These are phyloP conservation scores for Collybia sp. DNA, from an alignment of 768 basidiomycete genomes.

Conservation along the genomic window DNA sequence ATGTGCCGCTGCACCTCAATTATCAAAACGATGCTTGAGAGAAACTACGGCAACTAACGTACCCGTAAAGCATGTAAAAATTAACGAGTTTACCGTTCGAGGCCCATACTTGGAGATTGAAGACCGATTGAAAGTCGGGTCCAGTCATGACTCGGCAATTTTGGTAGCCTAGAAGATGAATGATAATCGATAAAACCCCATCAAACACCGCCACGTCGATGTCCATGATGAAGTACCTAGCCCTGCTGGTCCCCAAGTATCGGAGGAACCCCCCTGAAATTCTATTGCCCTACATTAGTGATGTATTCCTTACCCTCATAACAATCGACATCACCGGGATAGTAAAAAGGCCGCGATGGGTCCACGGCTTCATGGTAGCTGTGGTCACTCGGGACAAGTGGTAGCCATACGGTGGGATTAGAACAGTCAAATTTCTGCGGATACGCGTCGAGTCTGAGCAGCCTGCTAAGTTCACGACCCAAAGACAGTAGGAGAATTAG, in stretches of 20 bases:
- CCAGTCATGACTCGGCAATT: conserved; percentile 66
- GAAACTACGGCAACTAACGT: background rate
- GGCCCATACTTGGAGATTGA: conserved; percentile 75
- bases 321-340: conserved; percentile 43
- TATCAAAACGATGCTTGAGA: background rate
- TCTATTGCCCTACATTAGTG: conserved; percentile 17
- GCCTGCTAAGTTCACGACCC: background rate
- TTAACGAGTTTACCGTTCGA: conserved; percentile 78
- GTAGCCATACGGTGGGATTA: conserved; percentile 60
- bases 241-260: conserved; percentile 75
- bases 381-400: conserved; percentile 60
- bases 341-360: conserved; percentile 61
- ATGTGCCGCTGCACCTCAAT: conserved; percentile 58
- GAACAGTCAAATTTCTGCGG: conserved; percentile 83
- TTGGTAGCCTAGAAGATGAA: conserved; percentile 43
- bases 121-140: conserved; percentile 72
- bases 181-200: background rate
- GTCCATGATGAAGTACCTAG: conserved; percentile 32
- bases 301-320: conserved; percentile 2
- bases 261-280: conserved; percentile 75
- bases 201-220: background rate
- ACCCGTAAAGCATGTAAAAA: conserved; percentile 84
- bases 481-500: too few species aligned
- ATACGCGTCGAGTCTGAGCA: conserved; percentile 55
- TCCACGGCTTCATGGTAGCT: conserved; percentile 51